Evolutionary conservation across 768 basidiomycete species (phyloP).

Genomic region (Chiua virens): DNA sequence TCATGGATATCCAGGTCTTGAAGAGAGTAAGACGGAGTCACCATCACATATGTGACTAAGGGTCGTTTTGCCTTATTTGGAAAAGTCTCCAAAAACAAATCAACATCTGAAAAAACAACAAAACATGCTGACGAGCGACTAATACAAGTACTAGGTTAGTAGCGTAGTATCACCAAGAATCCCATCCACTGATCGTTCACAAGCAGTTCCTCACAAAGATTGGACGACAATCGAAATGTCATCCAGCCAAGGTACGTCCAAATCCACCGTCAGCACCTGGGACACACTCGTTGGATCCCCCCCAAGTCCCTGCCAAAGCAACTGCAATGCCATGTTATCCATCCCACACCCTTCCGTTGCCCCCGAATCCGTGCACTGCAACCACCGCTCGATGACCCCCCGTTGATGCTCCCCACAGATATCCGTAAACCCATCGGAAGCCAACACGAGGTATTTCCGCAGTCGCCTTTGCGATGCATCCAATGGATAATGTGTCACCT

Average conservation of each 20-base stretch:
- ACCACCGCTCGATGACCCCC: slow-evolving; percentile 53
- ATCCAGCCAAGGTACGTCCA: slow-evolving; percentile 67
- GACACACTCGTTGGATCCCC: slow-evolving; percentile 56
- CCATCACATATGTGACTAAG: slow-evolving; percentile 7
- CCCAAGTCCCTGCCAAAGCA: slow-evolving; percentile 58
- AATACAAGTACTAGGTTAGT: slow-evolving; percentile 7
- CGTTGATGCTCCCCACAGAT: slow-evolving; percentile 52
- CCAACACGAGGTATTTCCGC: slow-evolving; percentile 58
- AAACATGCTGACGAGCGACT: background rate
- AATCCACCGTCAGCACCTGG: slow-evolving; percentile 59
- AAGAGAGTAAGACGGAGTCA: background rate
- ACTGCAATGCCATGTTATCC: slow-evolving; percentile 54
- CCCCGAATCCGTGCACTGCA: slow-evolving; percentile 40
- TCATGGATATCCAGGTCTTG: slow-evolving; percentile 8
- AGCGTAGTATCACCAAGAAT: background rate
- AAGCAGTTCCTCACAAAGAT: slow-evolving; percentile 36
- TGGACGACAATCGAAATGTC: slow-evolving; percentile 69
- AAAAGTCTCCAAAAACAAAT: slow-evolving; percentile 1
- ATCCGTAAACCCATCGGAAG: slow-evolving; percentile 69
- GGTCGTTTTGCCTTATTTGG: slow-evolving; percentile 6
- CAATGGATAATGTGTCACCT: slow-evolving; percentile 57
- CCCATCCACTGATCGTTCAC: background rate
- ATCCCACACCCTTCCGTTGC: slow-evolving; percentile 10
- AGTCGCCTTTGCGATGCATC: slow-evolving; percentile 25
- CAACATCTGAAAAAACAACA: background rate